Percentiles rank a stretch among this genome's conserved stretches.
Conservation (phyloP, 129 eudicot species). For the Helichrysum umbraculigerum region DNA sequence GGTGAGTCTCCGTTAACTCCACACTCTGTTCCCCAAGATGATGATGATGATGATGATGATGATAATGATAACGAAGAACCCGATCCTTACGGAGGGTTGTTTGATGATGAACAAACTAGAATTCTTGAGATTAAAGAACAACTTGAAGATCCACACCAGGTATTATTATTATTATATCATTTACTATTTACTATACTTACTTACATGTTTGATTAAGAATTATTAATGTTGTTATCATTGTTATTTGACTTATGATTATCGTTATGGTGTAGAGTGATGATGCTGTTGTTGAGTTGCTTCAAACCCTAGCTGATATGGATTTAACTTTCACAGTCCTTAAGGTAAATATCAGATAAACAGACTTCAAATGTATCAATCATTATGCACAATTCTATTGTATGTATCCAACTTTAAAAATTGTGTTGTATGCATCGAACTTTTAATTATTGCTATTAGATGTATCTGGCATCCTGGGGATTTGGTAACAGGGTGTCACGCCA, state of each 20-base stretch:
- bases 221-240: neutral
- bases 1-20: constrained; percentile 44
- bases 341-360: constrained; percentile 34
- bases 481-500: neutral
- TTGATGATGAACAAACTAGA: constrained; percentile 66
- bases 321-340: constrained; percentile 72
- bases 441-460: neutral
- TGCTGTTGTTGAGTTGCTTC: constrained; percentile 66
- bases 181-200: neutral
- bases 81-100: constrained; percentile 69
- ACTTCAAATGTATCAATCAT: neutral
- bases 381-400: neutral
- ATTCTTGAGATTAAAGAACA: constrained; percentile 68
- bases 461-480: neutral
- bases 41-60: constrained; percentile 11
- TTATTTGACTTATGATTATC: neutral
- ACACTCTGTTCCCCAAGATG: constrained; percentile 40
- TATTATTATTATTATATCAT: neutral
- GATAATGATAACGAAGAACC: neutral
- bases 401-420: too few relatives aligned
- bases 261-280: constrained; percentile 46
- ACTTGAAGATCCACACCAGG: constrained; percentile 83
- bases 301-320: constrained; percentile 89
- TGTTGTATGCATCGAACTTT: too few relatives aligned
- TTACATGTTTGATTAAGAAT: neutral